Evolutionary conservation across 179 eudicot genomes (phyloP).

Genomic region (Camellia oleifera): DNA sequence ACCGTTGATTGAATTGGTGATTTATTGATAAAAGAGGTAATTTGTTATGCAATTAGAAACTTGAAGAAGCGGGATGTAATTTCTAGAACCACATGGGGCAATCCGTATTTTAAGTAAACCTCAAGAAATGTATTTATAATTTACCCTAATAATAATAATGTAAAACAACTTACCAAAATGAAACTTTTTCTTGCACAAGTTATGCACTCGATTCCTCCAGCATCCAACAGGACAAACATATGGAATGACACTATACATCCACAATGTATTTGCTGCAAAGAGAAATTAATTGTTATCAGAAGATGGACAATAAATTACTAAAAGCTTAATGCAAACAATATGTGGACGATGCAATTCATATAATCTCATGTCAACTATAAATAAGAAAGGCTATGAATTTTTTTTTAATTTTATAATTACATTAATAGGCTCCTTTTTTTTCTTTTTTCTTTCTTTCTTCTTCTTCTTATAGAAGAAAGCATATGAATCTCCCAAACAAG

Average conservation of each 20-base stretch:
- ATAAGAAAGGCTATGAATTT: background rate
- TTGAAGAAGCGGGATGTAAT: no score
- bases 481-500: background rate
- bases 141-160: no score
- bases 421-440: no score
- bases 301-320: background rate
- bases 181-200: constrained; percentile 55
- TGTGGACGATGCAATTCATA: background rate
- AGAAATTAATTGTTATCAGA: constrained; percentile 11
- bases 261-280: constrained; percentile 77
- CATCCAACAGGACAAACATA: constrained; percentile 68
- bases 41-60: no score
- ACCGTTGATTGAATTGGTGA: no score
- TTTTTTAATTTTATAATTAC: no score
- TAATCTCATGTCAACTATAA: background rate
- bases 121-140: no score
- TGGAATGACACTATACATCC: constrained; percentile 80
- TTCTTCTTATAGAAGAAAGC: no score
- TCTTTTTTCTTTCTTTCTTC: no score
- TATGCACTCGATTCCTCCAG: constrained; percentile 75
- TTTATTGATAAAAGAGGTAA: no score
- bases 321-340: background rate
- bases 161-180: constrained; percentile 47
- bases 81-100: no score
- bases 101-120: no score